Percentiles rank a stretch among this genome's conserved stretches.
Evolutionary conservation across 441 rosid species (phyloP).

Genomic region (Euphorbia corollata): DNA sequence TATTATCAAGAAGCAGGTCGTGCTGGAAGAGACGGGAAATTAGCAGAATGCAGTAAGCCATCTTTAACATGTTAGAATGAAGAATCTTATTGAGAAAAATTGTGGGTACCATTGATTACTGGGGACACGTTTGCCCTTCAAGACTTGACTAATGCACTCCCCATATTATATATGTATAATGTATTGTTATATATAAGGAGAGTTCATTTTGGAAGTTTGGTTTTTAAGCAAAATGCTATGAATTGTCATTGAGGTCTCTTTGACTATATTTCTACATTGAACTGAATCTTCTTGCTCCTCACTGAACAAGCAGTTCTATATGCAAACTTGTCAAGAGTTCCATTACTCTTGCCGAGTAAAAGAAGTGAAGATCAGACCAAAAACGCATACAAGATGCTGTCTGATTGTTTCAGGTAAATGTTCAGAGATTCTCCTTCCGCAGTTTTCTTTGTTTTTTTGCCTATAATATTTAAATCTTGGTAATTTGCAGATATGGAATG

Average conservation of each 20-base stretch:
- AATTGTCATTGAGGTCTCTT: neutral
- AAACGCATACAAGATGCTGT: conserved; percentile 67
- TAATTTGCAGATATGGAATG: conserved; percentile 73
- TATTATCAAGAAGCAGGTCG: conserved; percentile 99
- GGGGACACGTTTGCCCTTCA: neutral
- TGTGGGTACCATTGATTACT: neutral
- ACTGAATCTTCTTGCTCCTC: neutral
- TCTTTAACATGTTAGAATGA: neutral
- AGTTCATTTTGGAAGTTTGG: neutral
- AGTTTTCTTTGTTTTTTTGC: conserved; percentile 9
- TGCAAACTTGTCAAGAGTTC: conserved; percentile 58
- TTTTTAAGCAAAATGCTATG: conserved; percentile 1
- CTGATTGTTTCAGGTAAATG: conserved; percentile 69
- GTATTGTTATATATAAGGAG: conserved; percentile 1
- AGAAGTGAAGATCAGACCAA: conserved; percentile 71
- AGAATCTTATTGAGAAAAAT: neutral
- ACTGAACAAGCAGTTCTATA: conserved; percentile 46
- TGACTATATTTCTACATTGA: neutral
- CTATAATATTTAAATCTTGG: conserved; percentile 8
- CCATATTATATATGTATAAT: neutral
- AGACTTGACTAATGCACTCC: neutral
- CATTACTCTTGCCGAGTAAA: conserved; percentile 62
- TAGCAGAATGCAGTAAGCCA: conserved; percentile 74
- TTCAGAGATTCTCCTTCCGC: neutral
- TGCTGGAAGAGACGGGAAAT: conserved; percentile 91